Evolutionary conservation across 306 rosid genomes (phyloP).

Genomic region (Adenanthera pavonina): DNA sequence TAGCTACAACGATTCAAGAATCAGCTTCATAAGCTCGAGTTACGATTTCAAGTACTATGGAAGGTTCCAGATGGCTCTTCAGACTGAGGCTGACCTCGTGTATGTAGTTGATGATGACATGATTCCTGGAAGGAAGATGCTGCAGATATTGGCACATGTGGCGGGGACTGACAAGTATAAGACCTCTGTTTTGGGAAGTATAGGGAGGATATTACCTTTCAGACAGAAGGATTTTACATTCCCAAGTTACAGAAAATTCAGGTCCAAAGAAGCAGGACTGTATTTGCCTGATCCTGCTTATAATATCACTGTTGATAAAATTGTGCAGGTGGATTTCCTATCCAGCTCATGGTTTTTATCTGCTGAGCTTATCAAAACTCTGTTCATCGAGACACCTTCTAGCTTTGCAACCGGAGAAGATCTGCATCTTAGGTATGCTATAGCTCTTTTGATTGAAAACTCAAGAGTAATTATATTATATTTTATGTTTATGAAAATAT

Average conservation of each 20-base stretch:
- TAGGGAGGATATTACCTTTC: slow-evolving; percentile 92
- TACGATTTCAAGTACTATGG: slow-evolving; percentile 99
- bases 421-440: slow-evolving; percentile 81
- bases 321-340: slow-evolving; percentile 96
- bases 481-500: slow-evolving; percentile 2
- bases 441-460: not conserved
- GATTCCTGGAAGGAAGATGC: slow-evolving; percentile 93
- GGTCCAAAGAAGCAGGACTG: slow-evolving; percentile 92
- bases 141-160: slow-evolving; percentile 88
- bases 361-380: slow-evolving; percentile 78
- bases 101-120: slow-evolving; percentile 90
- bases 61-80: slow-evolving; percentile 92
- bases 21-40: slow-evolving; percentile 84
- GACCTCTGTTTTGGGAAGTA: slow-evolving; percentile 89
- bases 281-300: slow-evolving; percentile 98
- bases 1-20: slow-evolving; percentile 80
- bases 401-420: slow-evolving; percentile 98
- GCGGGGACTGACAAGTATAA: slow-evolving; percentile 81
- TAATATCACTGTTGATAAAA: slow-evolving; percentile 78
- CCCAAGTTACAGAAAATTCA: slow-evolving; percentile 89
- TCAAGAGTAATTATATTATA: not conserved
- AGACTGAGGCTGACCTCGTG: slow-evolving; percentile 85
- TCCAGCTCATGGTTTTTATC: slow-evolving; percentile 97
- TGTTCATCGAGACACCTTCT: slow-evolving; percentile 84
- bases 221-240: slow-evolving; percentile 91